Evolutionary conservation across 2,329 filamentous ascomycete genomes (phyloP).

Genomic region (Thelonectria discophora): DNA sequence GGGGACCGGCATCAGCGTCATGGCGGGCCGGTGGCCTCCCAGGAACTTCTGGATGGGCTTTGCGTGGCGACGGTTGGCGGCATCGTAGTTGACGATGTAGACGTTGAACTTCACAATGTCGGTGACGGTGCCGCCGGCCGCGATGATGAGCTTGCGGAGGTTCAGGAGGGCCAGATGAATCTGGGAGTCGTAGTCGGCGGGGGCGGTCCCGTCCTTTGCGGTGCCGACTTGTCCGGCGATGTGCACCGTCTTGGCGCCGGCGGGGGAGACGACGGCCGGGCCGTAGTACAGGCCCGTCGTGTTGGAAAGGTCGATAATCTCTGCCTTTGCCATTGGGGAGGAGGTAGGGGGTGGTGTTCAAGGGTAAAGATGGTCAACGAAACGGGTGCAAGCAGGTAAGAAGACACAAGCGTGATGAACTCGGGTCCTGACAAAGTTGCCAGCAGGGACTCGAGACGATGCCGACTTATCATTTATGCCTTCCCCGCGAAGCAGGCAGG

Average conservation of each 20-base stretch:
- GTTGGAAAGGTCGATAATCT: conserved; percentile 31
- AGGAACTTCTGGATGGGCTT: conserved; percentile 51
- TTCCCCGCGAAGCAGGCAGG: conserved; percentile 1
- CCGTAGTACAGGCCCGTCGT: conserved; percentile 26
- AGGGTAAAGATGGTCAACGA: background rate
- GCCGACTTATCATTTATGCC: conserved; percentile 13
- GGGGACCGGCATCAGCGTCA: conserved; percentile 54
- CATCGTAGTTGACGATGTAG: conserved; percentile 56
- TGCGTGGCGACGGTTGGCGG: conserved; percentile 47
- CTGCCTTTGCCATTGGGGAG: conserved; percentile 24
- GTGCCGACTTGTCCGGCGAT: conserved; percentile 50
- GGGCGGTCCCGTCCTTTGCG: conserved; percentile 44
- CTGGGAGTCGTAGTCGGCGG: conserved; percentile 52
- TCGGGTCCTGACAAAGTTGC: background rate
- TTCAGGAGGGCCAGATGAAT: conserved; percentile 52
- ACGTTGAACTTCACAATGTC: conserved; percentile 54
- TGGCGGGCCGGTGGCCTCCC: conserved; percentile 50
- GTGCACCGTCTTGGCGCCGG: conserved; percentile 35
- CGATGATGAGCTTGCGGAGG: conserved; percentile 47
- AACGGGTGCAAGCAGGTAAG: background rate
- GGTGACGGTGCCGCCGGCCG: conserved; percentile 46
- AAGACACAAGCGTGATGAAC: background rate
- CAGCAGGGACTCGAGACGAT: background rate
- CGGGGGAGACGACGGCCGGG: conserved; percentile 23
- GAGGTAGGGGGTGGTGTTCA: background rate